Conservation (phyloP, 2,329 filamentous ascomycete species). For the Bertia moriformis region DNA sequence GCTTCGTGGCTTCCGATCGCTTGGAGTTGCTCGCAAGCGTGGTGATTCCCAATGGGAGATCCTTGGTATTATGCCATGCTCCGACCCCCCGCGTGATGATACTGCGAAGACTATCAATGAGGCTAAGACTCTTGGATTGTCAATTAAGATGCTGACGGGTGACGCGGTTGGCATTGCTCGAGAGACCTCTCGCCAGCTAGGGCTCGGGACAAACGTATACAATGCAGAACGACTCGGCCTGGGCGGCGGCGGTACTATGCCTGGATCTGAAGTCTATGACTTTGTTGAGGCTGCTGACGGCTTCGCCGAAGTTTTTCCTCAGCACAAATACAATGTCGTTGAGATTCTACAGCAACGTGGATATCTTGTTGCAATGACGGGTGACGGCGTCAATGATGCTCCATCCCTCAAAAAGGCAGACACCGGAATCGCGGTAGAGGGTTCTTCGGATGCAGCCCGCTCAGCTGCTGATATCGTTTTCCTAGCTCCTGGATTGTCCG, state of each 20-base stretch:
- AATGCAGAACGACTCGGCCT: constrained; percentile 86
- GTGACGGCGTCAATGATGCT: constrained; percentile 89
- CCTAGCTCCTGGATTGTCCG: constrained; percentile 77
- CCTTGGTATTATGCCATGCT: constrained; percentile 88
- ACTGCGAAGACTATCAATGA: constrained; percentile 82
- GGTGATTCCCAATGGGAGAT: constrained; percentile 75
- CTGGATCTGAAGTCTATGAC: constrained; percentile 84
- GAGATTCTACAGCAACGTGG: constrained; percentile 88
- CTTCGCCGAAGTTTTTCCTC: constrained; percentile 86
- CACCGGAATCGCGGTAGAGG: constrained; percentile 88
- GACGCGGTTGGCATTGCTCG: constrained; percentile 85
- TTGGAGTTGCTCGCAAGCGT: constrained; percentile 83
- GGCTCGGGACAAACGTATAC: constrained; percentile 85
- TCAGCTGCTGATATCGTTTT: constrained; percentile 90
- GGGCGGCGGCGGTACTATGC: constrained; percentile 80
- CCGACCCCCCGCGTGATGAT: constrained; percentile 78
- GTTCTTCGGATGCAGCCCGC: constrained; percentile 77
- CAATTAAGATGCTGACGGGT: constrained; percentile 93
- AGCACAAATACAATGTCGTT: constrained; percentile 90
- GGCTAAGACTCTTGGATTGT: constrained; percentile 73
- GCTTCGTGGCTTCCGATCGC: constrained; percentile 82
- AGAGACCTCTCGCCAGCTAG: constrained; percentile 81
- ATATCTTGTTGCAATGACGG: constrained; percentile 89
- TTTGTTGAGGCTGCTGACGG: constrained; percentile 91
- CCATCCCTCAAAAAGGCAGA: constrained; percentile 91